Percentiles rank a stretch among this genome's conserved stretches.
These are phyloP conservation scores for Porogramme epimiltina DNA, from an alignment of 1,284 basidiomycete species.

Conservation along the genomic window DNA sequence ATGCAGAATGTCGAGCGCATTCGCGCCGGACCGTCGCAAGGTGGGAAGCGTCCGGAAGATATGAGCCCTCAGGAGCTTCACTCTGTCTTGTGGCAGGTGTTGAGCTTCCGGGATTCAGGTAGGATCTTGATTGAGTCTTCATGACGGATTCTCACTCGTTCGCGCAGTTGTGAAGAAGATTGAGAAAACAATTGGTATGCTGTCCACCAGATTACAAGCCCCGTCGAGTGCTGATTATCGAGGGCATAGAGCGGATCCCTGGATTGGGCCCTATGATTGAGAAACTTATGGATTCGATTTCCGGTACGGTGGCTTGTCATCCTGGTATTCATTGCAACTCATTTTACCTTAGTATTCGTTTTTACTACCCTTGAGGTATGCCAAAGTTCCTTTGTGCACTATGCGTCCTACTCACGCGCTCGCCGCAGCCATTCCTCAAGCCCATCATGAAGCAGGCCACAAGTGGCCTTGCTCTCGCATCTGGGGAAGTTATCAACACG, in stretches of 20 bases:
- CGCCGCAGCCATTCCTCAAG: slow-evolving; percentile 66
- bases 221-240: neutral
- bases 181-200: slow-evolving; percentile 77
- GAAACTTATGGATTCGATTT: slow-evolving; percentile 79
- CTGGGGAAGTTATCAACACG: slow-evolving; percentile 77
- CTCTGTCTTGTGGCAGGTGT: slow-evolving; percentile 81
- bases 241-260: slow-evolving; percentile 64
- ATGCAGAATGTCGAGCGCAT: slow-evolving; percentile 78
- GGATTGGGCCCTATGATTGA: slow-evolving; percentile 75
- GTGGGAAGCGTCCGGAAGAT: slow-evolving; percentile 69
- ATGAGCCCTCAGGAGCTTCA: slow-evolving; percentile 92
- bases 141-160: neutral
- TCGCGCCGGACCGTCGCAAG: slow-evolving; percentile 53
- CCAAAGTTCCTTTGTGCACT: neutral
- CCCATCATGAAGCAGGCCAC: slow-evolving; percentile 73
- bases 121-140: slow-evolving; percentile 1
- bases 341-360: slow-evolving; percentile 60
- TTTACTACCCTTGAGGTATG: slow-evolving; percentile 65
- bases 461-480: slow-evolving; percentile 56
- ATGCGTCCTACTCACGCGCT: slow-evolving; percentile 9
- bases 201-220: slow-evolving; percentile 8
- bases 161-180: slow-evolving; percentile 80
- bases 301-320: slow-evolving; percentile 41
- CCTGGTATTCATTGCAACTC: neutral
- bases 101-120: slow-evolving; percentile 78